Evolutionary conservation across 1,284 basidiomycete genomes (phyloP).

Genomic region (Naganishia sp.): DNA sequence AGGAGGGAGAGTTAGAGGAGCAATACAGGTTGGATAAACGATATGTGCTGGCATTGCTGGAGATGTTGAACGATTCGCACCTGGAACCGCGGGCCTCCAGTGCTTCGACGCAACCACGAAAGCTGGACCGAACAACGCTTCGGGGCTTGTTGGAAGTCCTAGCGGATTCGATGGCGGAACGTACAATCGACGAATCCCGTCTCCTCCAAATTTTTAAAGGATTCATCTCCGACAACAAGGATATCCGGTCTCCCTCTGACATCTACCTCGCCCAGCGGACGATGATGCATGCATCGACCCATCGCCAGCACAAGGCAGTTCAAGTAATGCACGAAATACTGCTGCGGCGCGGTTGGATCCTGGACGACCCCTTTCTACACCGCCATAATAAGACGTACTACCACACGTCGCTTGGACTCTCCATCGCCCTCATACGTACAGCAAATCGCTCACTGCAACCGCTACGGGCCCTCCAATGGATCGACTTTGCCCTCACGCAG

Average conservation of each 20-base stretch:
- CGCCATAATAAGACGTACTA: not conserved
- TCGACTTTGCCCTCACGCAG: not conserved
- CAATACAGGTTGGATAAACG: not conserved
- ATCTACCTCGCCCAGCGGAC: constrained; percentile 10
- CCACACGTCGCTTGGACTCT: constrained; percentile 6
- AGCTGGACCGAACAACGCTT: not conserved
- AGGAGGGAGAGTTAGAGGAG: not conserved
- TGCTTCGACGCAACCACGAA: not conserved
- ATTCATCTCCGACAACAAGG: not conserved
- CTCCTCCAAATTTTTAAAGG: not conserved
- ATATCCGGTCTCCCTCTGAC: not conserved
- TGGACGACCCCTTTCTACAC: constrained; percentile 3
- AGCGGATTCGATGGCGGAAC: not conserved
- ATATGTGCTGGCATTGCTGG: constrained; percentile 9
- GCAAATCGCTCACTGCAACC: constrained; percentile 3
- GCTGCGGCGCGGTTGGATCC: not conserved
- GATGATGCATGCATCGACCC: not conserved
- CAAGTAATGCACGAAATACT: constrained; percentile 8
- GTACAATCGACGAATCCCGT: not conserved
- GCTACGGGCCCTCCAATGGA: not conserved
- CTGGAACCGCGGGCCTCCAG: not conserved
- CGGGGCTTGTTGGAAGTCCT: not conserved
- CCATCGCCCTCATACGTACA: constrained; percentile 16
- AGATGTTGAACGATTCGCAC: constrained; percentile 23
- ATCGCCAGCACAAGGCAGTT: not conserved